Conservation (phyloP, 2,329 filamentous ascomycete species). For the Fusarium luffae region DNA sequence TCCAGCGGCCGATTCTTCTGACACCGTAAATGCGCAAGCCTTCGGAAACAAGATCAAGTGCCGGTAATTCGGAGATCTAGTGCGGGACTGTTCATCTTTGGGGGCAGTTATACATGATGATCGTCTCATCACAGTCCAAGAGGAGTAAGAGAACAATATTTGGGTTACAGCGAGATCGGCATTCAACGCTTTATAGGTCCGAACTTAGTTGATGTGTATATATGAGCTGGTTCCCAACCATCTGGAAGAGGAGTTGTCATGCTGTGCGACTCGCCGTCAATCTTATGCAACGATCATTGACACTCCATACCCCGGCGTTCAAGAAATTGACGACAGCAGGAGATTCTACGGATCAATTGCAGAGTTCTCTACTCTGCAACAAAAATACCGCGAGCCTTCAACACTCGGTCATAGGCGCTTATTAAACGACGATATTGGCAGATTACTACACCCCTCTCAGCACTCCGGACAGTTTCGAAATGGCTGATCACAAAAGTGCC, state of each 20-base stretch:
- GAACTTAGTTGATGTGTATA: background rate
- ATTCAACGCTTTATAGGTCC: background rate
- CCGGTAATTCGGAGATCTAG: background rate
- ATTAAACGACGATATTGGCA: background rate
- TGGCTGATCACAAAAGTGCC: background rate
- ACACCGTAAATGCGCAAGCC: background rate
- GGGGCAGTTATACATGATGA: background rate
- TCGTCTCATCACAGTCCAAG: background rate
- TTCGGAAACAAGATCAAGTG: conserved; percentile 18
- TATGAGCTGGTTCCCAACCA: background rate
- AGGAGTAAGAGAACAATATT: background rate
- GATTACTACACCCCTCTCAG: background rate
- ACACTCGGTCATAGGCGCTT: background rate
- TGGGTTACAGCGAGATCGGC: conserved; percentile 3
- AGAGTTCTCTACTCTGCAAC: background rate
- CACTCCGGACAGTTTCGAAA: background rate
- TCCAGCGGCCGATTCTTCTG: background rate
- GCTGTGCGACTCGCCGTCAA: background rate
- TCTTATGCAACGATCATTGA: background rate
- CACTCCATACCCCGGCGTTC: background rate
- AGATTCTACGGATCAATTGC: background rate
- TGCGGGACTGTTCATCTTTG: background rate
- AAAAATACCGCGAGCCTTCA: background rate
- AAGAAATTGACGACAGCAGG: background rate
- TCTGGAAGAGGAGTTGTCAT: background rate